Conservation (phyloP, 345 rosid species). For the Eucalyptus camaldulensis region DNA sequence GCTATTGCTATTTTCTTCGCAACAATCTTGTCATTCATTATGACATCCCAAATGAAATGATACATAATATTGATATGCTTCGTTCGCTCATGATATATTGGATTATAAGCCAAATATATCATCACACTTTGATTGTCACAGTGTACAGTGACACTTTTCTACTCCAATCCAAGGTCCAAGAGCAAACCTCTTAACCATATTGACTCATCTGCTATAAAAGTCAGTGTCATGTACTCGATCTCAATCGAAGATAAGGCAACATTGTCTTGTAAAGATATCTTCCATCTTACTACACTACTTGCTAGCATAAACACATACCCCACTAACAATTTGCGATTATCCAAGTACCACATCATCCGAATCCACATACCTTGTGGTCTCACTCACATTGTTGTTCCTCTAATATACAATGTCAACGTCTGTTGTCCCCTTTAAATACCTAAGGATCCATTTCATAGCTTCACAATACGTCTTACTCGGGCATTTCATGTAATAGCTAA, state of each 20-base stretch:
- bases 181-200: not conserved
- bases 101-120: not conserved
- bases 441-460: too few species aligned
- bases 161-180: not conserved
- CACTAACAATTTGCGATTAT: too few species aligned
- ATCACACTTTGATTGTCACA: not conserved
- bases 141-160: not conserved
- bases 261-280: too few species aligned
- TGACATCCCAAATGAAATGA: not conserved
- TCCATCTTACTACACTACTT: not conserved
- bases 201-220: not conserved
- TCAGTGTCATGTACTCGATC: accelerated
- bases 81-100: too few species aligned
- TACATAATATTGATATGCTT: not conserved
- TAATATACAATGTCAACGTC: too few species aligned
- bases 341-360: not conserved
- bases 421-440: not conserved
- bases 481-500: too few species aligned
- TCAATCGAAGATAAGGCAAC: accelerated
- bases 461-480: too few species aligned
- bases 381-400: too few species aligned
- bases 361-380: not conserved
- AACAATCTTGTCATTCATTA: too few species aligned
- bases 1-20: not conserved
- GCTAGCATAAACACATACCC: accelerated